These are phyloP conservation scores for Euphrasia arctica DNA, from an alignment of 305 asterid species.

Conservation along the genomic window DNA sequence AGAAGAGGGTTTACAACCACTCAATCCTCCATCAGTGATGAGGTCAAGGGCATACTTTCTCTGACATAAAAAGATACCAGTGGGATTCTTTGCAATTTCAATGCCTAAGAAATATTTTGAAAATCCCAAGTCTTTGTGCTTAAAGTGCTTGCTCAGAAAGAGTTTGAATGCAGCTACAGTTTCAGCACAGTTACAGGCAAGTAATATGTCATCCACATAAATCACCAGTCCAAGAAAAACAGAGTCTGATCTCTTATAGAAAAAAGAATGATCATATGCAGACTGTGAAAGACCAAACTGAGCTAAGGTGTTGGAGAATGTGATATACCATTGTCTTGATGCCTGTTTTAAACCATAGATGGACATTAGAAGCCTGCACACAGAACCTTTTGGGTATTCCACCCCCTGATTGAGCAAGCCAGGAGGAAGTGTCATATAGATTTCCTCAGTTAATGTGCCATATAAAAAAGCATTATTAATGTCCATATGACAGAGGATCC, in stretches of 20 bases:
- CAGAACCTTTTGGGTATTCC: not conserved
- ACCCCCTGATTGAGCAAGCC: not conserved
- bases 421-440: not conserved
- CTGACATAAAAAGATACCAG: not conserved
- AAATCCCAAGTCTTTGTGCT: not conserved
- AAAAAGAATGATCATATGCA: not conserved
- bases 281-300: not conserved
- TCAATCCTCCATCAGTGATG: not conserved
- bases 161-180: too few relatives aligned
- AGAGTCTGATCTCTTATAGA: too few relatives aligned
- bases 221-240: not conserved
- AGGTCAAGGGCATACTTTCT: not conserved
- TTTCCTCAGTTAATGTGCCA: not conserved
- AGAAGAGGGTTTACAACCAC: not conserved
- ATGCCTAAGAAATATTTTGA: too few relatives aligned
- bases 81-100: not conserved
- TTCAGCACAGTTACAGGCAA: not conserved
- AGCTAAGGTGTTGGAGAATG: not conserved
- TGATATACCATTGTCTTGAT: not conserved
- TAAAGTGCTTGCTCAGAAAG: too few relatives aligned
- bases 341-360: not conserved
- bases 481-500: not conserved
- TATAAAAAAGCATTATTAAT: not conserved
- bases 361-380: not conserved
- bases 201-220: not conserved